Evolutionary conservation across 495 filamentous ascomycete genomes (phyloP), one percentile per base, ranked within the genome.

Genomic region (Neurospora sp.): DNA sequence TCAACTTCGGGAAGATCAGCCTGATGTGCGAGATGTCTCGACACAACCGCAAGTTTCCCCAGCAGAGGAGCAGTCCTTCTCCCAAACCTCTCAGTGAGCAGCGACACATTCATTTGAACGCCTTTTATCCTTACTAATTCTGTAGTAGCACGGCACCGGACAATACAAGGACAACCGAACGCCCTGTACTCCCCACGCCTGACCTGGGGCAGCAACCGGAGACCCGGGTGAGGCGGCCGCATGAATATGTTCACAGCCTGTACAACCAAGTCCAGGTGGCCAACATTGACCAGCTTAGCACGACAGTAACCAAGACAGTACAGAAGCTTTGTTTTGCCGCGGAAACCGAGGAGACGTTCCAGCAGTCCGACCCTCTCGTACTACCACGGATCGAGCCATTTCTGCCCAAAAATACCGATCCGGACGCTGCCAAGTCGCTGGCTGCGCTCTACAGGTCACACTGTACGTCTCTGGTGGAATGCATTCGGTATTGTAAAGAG

Each of bases 381-480:
- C 85, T 99, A 15, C 96, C 96, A 9, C 88, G 88, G 54, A 92
- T 98, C 74, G 87, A 90, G 38, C 85, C 86, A 2, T 96, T 92
- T 78, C 82, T 96, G 8, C 96, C 96, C 6, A 76, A 76, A 19
- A 87, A 88, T 21, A 96, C 93, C 4, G 96, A 99, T 79, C 84
- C 86, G 1, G 95, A 98, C 76, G 88, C 92, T 13, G 93, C 93
- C 70, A 90, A 89, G 70, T 93, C 93, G 13, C 83, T 99, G 15
- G 88, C 89, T 13, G 94, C 93, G 0, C 86, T 98, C 19, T 99
- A 98, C 79, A 90, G 93, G 59, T 94, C 94, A 2, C 94, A 98
- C 78, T 97, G 93, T 80, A 97, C 96, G 24, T 97, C 93, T 4
- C 87, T 99, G 17, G 91, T 98, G 38, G 96, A 98, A 82, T 93